Conservation (phyloP, 148 eudicot genomes). For the Fagopyrum homotropicum region DNA sequence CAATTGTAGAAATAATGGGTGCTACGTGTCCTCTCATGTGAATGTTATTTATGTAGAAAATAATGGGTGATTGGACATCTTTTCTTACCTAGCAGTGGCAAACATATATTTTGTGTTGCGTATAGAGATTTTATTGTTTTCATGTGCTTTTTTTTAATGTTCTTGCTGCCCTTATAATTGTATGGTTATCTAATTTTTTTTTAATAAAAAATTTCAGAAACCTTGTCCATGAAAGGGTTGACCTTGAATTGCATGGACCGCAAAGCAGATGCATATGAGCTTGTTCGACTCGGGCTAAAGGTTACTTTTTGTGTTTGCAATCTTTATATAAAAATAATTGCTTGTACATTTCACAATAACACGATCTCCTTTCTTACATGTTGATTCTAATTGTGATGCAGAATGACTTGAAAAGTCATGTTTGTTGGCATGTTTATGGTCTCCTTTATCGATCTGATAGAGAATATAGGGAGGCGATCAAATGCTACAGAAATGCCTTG, state of each 20-base stretch:
- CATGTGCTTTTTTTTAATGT: constrained; percentile 1
- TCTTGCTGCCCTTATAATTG: constrained; percentile 14
- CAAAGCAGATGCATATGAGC: constrained; percentile 93
- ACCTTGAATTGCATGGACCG: constrained; percentile 99
- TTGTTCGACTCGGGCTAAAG: constrained; percentile 95
- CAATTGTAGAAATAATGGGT: not conserved
- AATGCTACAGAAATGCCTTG: constrained; percentile 94
- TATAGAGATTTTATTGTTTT: not conserved
- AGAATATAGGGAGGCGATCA: constrained; percentile 95
- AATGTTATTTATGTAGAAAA: not conserved
- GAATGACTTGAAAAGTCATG: constrained; percentile 99
- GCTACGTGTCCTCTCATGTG: not conserved
- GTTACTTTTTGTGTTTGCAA: constrained; percentile 21
- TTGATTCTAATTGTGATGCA: constrained; percentile 24
- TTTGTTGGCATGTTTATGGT: constrained; percentile 99
- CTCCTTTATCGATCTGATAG: constrained; percentile 96
- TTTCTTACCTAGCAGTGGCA: not conserved
- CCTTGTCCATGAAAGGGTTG: constrained; percentile 94
- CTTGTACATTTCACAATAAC: not conserved
- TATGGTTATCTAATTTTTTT: constrained; percentile 7
- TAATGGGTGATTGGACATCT: not conserved
- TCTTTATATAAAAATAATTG: not conserved
- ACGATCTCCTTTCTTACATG: not conserved
- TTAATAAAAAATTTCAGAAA: constrained; percentile 45
- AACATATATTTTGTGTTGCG: not conserved